Conservation (phyloP, 192 early-diverging fungal genomes). For the Podila minutissima region DNA sequence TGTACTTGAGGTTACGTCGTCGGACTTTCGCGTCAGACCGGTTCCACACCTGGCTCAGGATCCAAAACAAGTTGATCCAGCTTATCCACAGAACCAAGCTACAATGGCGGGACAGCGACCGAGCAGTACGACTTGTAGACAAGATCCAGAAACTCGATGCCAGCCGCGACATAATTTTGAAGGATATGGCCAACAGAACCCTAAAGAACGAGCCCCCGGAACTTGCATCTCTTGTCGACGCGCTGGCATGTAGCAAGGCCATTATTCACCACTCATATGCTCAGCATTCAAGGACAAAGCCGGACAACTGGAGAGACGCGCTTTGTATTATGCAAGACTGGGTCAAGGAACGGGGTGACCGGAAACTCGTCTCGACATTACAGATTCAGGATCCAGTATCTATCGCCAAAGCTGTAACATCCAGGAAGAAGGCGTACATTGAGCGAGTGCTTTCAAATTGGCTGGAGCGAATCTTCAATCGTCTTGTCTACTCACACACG, state of each 20-base stretch:
- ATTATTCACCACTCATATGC: slow-evolving; percentile 11
- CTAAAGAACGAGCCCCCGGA: not conserved
- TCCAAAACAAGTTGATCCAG: slow-evolving; percentile 12
- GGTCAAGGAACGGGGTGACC: not conserved
- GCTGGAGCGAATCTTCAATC: slow-evolving; percentile 15
- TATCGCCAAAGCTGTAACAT: not conserved
- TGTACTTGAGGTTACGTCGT: slow-evolving; percentile 5
- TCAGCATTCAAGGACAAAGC: not conserved
- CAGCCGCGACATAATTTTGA: not conserved
- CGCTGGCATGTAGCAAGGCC: slow-evolving; percentile 28
- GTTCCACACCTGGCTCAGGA: not conserved
- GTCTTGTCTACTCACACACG: slow-evolving; percentile 39
- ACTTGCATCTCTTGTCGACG: slow-evolving; percentile 17
- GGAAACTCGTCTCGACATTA: not conserved
- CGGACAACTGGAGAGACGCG: slow-evolving; percentile 26
- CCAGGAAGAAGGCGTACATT: slow-evolving; percentile 1
- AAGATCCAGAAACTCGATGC: not conserved
- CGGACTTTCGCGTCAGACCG: not conserved
- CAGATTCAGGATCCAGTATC: not conserved
- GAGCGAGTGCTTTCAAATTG: slow-evolving; percentile 11
- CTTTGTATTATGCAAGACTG: slow-evolving; percentile 27
- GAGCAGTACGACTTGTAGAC: not conserved
- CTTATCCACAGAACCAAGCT: slow-evolving; percentile 18
- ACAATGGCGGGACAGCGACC: not conserved
- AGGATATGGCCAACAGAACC: slow-evolving; percentile 10